Evolutionary conservation across 345 rosid genomes (phyloP).

Genomic region (Nasturtium officinale): DNA sequence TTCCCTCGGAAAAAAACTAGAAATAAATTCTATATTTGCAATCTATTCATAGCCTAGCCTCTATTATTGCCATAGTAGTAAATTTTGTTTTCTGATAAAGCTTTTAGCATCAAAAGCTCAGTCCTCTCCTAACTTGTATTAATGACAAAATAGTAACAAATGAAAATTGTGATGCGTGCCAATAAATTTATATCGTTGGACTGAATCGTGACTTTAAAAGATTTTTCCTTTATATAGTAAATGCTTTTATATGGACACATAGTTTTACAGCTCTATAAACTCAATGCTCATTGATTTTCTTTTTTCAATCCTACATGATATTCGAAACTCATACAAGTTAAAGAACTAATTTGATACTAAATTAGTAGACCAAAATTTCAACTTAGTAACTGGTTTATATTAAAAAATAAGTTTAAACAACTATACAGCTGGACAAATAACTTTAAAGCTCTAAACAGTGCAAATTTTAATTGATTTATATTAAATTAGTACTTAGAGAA

Average conservation of each 20-base stretch:
- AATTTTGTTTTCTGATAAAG: not conserved
- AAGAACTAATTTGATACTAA: not conserved
- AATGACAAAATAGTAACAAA: not conserved
- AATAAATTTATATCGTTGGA: not conserved
- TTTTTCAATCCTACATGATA: not conserved
- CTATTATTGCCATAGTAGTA: not conserved
- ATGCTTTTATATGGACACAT: conserved; percentile 7
- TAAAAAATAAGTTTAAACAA: no score
- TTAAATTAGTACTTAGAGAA: not conserved
- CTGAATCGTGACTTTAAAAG: not conserved
- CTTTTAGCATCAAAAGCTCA: not conserved
- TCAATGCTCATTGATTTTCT: not conserved
- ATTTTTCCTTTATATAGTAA: not conserved
- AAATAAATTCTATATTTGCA: not conserved
- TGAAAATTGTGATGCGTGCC: not conserved
- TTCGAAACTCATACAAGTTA: not conserved
- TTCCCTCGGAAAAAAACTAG: not conserved
- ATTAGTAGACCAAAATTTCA: no score
- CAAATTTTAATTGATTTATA: not conserved
- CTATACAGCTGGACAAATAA: not conserved
- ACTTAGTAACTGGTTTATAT: not conserved
- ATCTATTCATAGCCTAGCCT: not conserved
- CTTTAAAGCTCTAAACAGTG: not conserved
- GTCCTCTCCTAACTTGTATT: not conserved
- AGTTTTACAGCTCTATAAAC: not conserved